Percentiles rank a stretch among this genome's conserved stretches.
These are phyloP conservation scores for Teratosphaeria epicoccoides DNA, from an alignment of 2,329 filamentous ascomycete species.

Conservation along the genomic window DNA sequence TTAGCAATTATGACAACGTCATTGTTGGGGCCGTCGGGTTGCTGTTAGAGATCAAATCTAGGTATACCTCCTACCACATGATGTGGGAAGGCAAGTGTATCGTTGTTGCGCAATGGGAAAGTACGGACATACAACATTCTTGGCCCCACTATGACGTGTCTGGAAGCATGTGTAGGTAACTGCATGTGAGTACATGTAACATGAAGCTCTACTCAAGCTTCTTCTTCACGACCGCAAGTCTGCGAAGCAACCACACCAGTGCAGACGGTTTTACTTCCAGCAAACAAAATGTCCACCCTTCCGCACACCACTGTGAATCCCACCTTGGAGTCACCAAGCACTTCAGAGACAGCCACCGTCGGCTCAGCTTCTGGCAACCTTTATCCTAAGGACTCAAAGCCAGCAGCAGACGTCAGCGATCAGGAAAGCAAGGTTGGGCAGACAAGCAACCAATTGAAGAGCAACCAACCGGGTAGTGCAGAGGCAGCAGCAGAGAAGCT, in stretches of 20 bases:
- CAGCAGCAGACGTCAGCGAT: slow-evolving; percentile 5
- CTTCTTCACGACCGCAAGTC: not conserved
- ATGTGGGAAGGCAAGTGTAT: no score
- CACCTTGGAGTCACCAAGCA: slow-evolving; percentile 16
- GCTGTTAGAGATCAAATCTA: no score
- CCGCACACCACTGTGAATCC: slow-evolving; percentile 14
- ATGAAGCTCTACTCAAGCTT: no score
- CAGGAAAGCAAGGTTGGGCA: slow-evolving; percentile 10
- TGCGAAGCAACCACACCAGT: not conserved
- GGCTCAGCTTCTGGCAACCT: slow-evolving; percentile 7
- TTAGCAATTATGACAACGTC: no score
- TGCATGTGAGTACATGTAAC: not conserved
- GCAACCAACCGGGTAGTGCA: slow-evolving; percentile 22
- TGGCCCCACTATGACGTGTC: not conserved
- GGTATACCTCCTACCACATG: no score
- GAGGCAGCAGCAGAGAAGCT: slow-evolving; percentile 26
- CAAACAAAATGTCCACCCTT: slow-evolving; percentile 9
- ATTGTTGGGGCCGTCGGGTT: no score
- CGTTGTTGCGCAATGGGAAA: no score
- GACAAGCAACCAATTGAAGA: slow-evolving; percentile 12
- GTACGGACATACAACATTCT: no score
- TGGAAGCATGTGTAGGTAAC: not conserved
- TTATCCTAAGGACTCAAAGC: slow-evolving; percentile 12
- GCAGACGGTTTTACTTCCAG: not conserved
- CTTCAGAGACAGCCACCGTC: slow-evolving; percentile 15